phyloP scores from a whole-genome alignment of 345 rosid species.

The Ailanthus altissimus region DNA sequence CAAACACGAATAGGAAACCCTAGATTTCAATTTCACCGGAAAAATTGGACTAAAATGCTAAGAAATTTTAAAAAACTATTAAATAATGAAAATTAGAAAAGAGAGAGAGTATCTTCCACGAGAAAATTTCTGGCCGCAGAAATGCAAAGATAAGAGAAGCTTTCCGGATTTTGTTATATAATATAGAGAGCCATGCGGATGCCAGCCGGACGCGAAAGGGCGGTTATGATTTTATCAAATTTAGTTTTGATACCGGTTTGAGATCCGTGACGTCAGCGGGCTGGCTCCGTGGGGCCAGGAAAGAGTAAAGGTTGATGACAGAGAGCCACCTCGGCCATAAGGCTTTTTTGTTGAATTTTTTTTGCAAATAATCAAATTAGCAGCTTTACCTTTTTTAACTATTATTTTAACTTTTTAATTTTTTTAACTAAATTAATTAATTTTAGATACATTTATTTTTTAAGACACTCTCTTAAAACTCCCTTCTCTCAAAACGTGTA shows the following conservation, averaged over 20 bases:
- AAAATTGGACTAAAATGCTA: not conserved
- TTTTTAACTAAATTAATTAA: too few species aligned
- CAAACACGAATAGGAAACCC: conserved; percentile 19
- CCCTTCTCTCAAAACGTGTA: too few species aligned
- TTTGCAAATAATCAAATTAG: too few species aligned
- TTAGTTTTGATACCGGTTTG: conserved; percentile 18
- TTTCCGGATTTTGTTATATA: not conserved
- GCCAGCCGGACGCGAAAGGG: conserved; percentile 34
- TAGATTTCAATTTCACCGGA: not conserved
- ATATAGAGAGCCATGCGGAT: not conserved
- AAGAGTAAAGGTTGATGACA: not conserved
- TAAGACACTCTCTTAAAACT: too few species aligned
- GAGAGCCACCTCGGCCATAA: conserved; percentile 1
- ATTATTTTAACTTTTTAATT: too few species aligned
- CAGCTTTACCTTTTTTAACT: too few species aligned
- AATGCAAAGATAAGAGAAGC: not conserved
- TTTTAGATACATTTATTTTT: too few species aligned
- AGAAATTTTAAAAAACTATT: not conserved
- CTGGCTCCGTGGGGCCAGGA: not conserved
- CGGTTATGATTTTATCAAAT: conserved; percentile 12
- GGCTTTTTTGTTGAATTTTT: not conserved
- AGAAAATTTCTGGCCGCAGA: not conserved
- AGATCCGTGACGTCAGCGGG: conserved; percentile 28
- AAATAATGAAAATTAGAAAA: not conserved
- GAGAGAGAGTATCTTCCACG: not conserved